phyloP scores from a whole-genome alignment of 2,329 filamentous ascomycete genomes.

The Sclerotinia nivalis region DNA sequence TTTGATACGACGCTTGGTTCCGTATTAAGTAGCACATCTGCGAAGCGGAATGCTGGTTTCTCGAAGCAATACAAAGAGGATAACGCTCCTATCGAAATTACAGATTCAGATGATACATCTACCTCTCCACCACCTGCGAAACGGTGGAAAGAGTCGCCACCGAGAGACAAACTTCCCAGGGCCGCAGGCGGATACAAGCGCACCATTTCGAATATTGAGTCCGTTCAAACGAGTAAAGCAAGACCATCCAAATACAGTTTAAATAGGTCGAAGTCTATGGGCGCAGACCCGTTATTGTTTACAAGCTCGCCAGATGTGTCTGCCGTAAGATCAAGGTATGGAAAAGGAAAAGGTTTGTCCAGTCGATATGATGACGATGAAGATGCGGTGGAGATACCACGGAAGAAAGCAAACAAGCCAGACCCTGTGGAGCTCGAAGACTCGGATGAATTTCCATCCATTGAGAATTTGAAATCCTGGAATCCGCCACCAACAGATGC shows the following conservation, averaged over 20 bases:
- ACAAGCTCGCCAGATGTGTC: slow-evolving; percentile 39
- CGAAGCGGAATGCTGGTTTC: background rate
- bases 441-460: slow-evolving; percentile 22
- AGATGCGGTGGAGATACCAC: background rate
- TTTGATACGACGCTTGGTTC: slow-evolving; percentile 45
- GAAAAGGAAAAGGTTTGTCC: slow-evolving; percentile 25
- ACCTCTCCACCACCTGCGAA: slow-evolving; percentile 25
- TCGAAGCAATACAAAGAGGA: background rate
- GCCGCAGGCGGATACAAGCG: slow-evolving; percentile 28
- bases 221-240: slow-evolving; percentile 36
- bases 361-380: slow-evolving; percentile 17
- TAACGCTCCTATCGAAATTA: slow-evolving; percentile 21
- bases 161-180: slow-evolving; percentile 14
- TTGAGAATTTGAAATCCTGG: slow-evolving; percentile 8
- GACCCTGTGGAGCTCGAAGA: slow-evolving; percentile 9
- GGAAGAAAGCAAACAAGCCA: background rate
- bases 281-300: slow-evolving; percentile 34
- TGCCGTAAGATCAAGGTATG: slow-evolving; percentile 27
- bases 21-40: background rate
- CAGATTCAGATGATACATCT: slow-evolving; percentile 41
- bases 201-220: slow-evolving; percentile 42
- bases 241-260: slow-evolving; percentile 32
- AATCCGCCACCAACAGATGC: background rate
- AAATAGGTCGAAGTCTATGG: slow-evolving; percentile 42
- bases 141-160: slow-evolving; percentile 6